Evolutionary conservation across 768 basidiomycete species (phyloP).

Genomic region (Lactifluus volemus): DNA sequence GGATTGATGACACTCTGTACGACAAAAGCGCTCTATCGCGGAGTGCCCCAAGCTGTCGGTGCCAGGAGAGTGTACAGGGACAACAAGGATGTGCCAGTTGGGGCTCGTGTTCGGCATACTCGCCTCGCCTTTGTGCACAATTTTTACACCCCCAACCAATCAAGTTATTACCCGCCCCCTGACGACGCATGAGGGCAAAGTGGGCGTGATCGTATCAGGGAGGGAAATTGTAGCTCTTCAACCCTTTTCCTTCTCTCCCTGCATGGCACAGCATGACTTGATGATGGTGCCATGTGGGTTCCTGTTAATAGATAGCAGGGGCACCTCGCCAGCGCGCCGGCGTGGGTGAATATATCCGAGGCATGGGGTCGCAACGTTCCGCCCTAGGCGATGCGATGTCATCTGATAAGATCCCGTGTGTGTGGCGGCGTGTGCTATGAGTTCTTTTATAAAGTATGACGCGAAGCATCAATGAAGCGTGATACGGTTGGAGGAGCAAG

Average conservation of each 20-base stretch:
- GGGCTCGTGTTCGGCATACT: background rate
- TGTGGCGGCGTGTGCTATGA: background rate
- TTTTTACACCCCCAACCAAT: background rate
- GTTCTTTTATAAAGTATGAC: background rate
- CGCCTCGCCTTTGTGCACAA: background rate
- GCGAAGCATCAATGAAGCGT: background rate
- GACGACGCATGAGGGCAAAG: background rate
- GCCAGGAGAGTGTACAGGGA: background rate
- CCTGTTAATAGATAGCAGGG: background rate
- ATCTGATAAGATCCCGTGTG: conserved; percentile 5
- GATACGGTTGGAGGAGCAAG: background rate
- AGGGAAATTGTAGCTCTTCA: background rate
- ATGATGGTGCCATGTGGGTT: background rate
- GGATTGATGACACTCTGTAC: background rate
- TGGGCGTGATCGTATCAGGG: conserved; percentile 1
- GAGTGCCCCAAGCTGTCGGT: background rate
- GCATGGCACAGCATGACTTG: background rate
- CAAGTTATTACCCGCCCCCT: background rate
- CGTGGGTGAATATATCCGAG: background rate
- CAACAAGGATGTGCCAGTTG: background rate
- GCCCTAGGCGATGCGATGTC: background rate
- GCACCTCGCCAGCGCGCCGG: conserved; percentile 9
- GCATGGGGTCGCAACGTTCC: background rate
- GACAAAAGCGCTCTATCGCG: background rate
- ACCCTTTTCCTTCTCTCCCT: background rate